Evolutionary conservation across 1,284 basidiomycete genomes (phyloP), one percentile per base, ranked within the genome.

Genomic region (Pholiota adiposa): DNA sequence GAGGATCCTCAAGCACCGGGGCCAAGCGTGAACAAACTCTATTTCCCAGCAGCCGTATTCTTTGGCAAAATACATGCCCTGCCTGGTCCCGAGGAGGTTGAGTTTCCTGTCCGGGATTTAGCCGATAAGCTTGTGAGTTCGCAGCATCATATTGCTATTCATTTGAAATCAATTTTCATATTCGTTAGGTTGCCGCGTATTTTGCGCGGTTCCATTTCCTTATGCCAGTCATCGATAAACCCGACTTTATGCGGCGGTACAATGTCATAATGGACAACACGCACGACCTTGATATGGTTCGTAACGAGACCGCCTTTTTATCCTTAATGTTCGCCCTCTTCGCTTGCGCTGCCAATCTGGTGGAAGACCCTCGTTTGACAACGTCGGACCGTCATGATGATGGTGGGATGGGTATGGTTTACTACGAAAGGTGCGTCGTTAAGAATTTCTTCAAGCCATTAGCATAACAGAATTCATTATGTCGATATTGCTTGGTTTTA

Each of bases 1-100:
- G 90, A 92, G 66, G 90, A 93, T 69, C 87, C 90, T 46, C 83
- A 82, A 52, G 86, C 86, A 21, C 88, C 90, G 29, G 86, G 87
- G 11, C 87, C 89, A 23, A 91, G 83, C 67, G 86, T 85, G 49
- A 90, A 92, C 72, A 93, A 93, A 71, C 78, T 95, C 5, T 95
- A 94, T 75, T 96, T 95, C 75, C 93, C 92, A 2, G 90, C 92
- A 2, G 87, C 92, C 19, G 89, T 95, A 44, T 94, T 92, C 70
- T 93, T 94, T 68, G 94, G 93, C 38, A 93, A 93, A 73, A 81
- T 95, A 59, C 85, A 85, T 65, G 93, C 92, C 23, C 83, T 96
- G 36, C 93, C 93, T 53, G 82, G 85, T 18, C 84, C 93, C 33
- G 90, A 94, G 67, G 92, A 96, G 75, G 94, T 94, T 38, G 91